Conservation (phyloP, 441 rosid genomes). For the Pelargonium cotyledonis region DNA sequence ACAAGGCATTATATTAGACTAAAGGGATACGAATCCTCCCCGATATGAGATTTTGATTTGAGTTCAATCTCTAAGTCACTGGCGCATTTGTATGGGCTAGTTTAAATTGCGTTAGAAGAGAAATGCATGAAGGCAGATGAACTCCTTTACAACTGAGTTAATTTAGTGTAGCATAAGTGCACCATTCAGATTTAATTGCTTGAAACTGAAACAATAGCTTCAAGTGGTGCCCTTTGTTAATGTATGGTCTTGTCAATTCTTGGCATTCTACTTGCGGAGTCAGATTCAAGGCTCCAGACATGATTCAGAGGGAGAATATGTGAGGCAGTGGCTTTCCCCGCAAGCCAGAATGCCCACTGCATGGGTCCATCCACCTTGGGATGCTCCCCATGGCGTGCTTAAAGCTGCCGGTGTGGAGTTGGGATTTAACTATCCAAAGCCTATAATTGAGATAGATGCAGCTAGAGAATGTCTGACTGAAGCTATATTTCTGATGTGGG, state of each 20-base stretch:
- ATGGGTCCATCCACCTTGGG: slow-evolving; percentile 99
- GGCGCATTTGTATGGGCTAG: too few species aligned
- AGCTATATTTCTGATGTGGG: slow-evolving; percentile 89
- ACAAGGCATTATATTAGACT: not conserved
- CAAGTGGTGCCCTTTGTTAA: too few species aligned
- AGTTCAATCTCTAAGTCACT: too few species aligned
- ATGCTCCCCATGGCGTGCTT: slow-evolving; percentile 81
- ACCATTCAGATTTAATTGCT: too few species aligned
- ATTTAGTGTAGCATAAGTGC: too few species aligned
- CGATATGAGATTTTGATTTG: too few species aligned
- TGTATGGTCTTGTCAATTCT: not conserved
- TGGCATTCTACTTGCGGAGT: not conserved
- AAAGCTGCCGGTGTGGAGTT: slow-evolving; percentile 95
- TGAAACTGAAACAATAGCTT: too few species aligned
- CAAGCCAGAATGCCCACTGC: slow-evolving; percentile 88
- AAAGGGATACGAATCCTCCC: not conserved
- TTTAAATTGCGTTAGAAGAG: too few species aligned
- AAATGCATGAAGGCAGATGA: too few species aligned
- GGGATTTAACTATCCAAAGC: slow-evolving; percentile 88
- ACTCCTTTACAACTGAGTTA: too few species aligned
- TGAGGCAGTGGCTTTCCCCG: slow-evolving; percentile 94
- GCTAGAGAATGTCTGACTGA: slow-evolving; percentile 75
- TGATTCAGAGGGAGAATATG: slow-evolving; percentile 88
- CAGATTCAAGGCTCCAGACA: slow-evolving; percentile 72
- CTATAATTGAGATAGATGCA: slow-evolving; percentile 69